Conservation (phyloP, 2,329 filamentous ascomycete genomes). For the Stachybotrys echinatus region DNA sequence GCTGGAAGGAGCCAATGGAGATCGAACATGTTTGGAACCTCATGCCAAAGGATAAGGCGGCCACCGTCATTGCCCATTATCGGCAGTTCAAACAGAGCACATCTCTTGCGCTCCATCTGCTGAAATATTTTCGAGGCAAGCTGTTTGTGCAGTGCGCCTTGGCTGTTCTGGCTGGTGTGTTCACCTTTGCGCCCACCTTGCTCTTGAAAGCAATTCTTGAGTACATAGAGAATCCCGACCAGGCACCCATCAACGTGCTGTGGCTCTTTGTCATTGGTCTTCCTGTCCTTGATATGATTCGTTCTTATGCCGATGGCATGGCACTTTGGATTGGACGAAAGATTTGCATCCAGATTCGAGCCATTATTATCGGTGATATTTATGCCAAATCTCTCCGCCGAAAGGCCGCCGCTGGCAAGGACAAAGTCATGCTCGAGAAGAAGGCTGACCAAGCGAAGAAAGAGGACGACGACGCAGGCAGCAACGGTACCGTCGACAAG, state of each 20-base stretch:
- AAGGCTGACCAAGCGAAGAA: constrained; percentile 30
- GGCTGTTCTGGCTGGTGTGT: constrained; percentile 72
- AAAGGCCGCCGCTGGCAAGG: constrained; percentile 74
- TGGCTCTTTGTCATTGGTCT: constrained; percentile 95
- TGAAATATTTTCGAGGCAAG: constrained; percentile 75
- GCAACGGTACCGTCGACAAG: constrained; percentile 38
- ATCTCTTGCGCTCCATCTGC: constrained; percentile 71
- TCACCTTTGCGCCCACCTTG: constrained; percentile 88
- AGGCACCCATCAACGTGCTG: constrained; percentile 76
- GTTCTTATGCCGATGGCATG: constrained; percentile 78
- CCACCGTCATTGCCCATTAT: constrained; percentile 73
- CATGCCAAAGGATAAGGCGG: constrained; percentile 81
- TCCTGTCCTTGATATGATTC: constrained; percentile 74
- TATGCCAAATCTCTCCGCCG: constrained; percentile 92
- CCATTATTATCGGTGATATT: constrained; percentile 95
- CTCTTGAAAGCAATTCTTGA: constrained; percentile 87
- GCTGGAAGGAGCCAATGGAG: constrained; percentile 79
- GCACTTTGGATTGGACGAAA: constrained; percentile 91
- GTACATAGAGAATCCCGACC: constrained; percentile 80
- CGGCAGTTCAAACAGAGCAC: constrained; percentile 79
- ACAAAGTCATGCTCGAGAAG: constrained; percentile 64
- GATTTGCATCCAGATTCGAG: constrained; percentile 86
- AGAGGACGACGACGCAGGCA: constrained; percentile 23
- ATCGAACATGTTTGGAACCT: constrained; percentile 90
- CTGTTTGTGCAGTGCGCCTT: constrained; percentile 74